Conservation (phyloP, 1,284 basidiomycete species). For the Grifola frondosa region DNA sequence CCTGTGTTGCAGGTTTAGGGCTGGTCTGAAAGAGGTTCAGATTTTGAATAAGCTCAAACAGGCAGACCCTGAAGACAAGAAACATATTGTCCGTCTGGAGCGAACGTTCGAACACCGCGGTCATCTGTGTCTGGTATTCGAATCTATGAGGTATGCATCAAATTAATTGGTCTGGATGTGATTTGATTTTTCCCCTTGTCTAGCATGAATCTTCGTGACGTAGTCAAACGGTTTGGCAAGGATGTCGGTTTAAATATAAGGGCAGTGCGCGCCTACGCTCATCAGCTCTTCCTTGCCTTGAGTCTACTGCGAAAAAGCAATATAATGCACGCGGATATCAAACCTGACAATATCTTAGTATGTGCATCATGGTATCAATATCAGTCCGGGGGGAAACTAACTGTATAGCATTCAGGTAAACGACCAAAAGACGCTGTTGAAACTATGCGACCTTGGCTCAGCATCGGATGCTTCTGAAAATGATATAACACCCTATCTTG, state of each 20-base stretch:
- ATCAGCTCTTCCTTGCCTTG: slow-evolving; percentile 91
- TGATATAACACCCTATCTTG: slow-evolving; percentile 98
- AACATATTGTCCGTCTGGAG: slow-evolving; percentile 90
- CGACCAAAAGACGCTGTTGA: slow-evolving; percentile 91
- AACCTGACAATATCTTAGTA: slow-evolving; percentile 94
- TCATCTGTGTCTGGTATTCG: slow-evolving; percentile 96
- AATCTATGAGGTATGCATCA: slow-evolving; percentile 76
- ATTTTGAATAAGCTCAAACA: slow-evolving; percentile 86
- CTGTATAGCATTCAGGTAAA: slow-evolving; percentile 65
- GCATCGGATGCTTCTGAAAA: slow-evolving; percentile 93
- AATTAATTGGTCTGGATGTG: slow-evolving; percentile 1
- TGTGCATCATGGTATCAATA: slow-evolving; percentile 29
- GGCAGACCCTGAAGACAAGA: slow-evolving; percentile 95
- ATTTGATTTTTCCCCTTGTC: slow-evolving; percentile 6
- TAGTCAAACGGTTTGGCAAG: slow-evolving; percentile 98
- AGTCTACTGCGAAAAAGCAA: slow-evolving; percentile 85
- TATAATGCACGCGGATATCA: slow-evolving; percentile 98
- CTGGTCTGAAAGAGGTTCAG: slow-evolving; percentile 90
- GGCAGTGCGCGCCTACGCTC: slow-evolving; percentile 96
- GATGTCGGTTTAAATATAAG: slow-evolving; percentile 95
- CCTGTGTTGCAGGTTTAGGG: slow-evolving; percentile 73
- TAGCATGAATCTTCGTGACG: slow-evolving; percentile 97
- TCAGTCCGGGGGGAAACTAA: slow-evolving; percentile 2
- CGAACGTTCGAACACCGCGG: slow-evolving; percentile 96
- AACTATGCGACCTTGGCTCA: slow-evolving; percentile 95